phyloP scores from a whole-genome alignment of 805 yeast genomes.

The Candida montana region DNA sequence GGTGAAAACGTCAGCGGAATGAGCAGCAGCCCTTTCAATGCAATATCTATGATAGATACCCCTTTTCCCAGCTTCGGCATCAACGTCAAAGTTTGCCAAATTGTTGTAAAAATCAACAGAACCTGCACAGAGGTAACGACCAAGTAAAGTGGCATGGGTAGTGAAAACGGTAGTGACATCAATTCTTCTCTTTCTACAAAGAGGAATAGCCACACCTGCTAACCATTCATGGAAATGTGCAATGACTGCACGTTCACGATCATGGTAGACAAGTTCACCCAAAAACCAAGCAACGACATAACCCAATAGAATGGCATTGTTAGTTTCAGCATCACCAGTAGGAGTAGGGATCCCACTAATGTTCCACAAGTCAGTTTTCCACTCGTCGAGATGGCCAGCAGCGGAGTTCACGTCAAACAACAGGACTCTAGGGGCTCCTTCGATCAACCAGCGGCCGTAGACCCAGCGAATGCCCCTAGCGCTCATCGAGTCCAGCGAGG shows the following conservation, averaged over 20 bases:
- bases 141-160: conserved; percentile 93
- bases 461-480: conserved; percentile 75
- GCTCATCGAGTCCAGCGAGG: conserved; percentile 71
- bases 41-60: conserved; percentile 97
- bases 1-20: conserved; percentile 92
- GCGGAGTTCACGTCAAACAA: conserved; percentile 84
- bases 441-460: conserved; percentile 95
- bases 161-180: conserved; percentile 95
- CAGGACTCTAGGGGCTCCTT: conserved; percentile 93
- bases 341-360: conserved; percentile 93
- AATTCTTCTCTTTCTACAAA: conserved; percentile 84
- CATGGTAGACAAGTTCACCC: conserved; percentile 86
- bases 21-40: conserved; percentile 94
- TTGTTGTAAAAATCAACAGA: conserved; percentile 94
- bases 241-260: conserved; percentile 81
- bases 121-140: conserved; percentile 95
- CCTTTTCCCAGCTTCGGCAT: conserved; percentile 95
- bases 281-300: conserved; percentile 95
- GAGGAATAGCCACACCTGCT: conserved; percentile 92
- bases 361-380: conserved; percentile 93
- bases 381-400: conserved; percentile 66
- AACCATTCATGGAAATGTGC: conserved; percentile 98
- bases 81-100: conserved; percentile 84
- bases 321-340: conserved; percentile 78
- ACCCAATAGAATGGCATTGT: conserved; percentile 89